A percentile compares a stretch with the other conserved stretches of the same genome.
Conservation (phyloP, 768 basidiomycete genomes). For the Pulveroboletus sp. region DNA sequence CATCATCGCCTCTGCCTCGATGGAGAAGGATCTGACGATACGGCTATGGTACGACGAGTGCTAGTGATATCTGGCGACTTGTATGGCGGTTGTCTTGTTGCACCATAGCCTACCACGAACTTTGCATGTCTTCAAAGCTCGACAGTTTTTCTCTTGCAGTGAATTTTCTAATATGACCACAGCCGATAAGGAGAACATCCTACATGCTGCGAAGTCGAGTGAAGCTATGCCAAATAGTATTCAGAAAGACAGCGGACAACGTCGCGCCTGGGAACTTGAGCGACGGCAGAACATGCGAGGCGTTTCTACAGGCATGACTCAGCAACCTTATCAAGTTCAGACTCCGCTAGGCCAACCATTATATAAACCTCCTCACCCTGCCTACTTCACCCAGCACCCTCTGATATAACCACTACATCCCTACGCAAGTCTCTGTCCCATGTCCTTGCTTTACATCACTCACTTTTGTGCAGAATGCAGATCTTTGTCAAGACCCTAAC, state of each 20-base stretch:
- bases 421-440: constrained; percentile 1
- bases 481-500: constrained; percentile 65
- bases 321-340: constrained; percentile 1
- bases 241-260: no score
- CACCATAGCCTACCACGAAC: no score
- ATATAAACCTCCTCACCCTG: constrained; percentile 10
- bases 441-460: background rate
- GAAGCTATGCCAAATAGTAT: no score
- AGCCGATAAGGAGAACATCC: no score
- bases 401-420: constrained; percentile 4
- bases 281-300: constrained; percentile 12
- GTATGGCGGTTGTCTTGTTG: no score
- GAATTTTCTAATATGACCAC: no score
- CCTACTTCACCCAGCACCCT: background rate
- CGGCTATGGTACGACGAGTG: constrained; percentile 67
- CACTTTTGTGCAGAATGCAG: constrained; percentile 31
- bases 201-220: no score
- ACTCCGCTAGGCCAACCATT: constrained; percentile 8
- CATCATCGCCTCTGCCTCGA: constrained; percentile 82
- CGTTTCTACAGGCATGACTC: constrained; percentile 10
- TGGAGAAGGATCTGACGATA: constrained; percentile 86
- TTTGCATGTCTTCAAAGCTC: no score
- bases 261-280: no score
- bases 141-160: no score
- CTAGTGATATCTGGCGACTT: background rate